Evolutionary conservation across 2,329 filamentous ascomycete genomes (phyloP), one percentile per base, ranked within the genome.

Genomic region (Pezicula carpinea): DNA sequence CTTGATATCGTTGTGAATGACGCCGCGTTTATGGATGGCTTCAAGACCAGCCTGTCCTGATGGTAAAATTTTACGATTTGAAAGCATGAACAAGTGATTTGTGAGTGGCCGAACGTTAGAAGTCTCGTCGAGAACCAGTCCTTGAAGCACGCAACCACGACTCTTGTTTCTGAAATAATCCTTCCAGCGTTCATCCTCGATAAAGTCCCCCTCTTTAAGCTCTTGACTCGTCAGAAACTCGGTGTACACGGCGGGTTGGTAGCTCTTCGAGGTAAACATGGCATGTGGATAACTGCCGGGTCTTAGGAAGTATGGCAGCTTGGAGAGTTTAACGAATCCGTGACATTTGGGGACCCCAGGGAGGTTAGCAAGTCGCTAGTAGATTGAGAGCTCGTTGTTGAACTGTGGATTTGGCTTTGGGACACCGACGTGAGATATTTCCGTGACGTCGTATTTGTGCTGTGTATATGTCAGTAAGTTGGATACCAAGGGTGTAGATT

Each of bases 31-130:
- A 26, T 47, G 36, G 31, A 47, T n/a, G 42, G 44, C 44, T 47
- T 47, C 39, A 42, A 47, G 44, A 26, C 44, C 44, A 40, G 41
- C 44, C 40, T 39, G 44, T 33, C 44, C 36, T 42, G 44, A 47
- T 47, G 21, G 36, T 40, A 36, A 23, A 18, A 42, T 47, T 31
- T 42, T 18, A 19, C 10, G 44, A 31, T 47, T 47, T 26, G 39
- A 34, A 23, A 36, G 29, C n/a, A n/a, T n/a, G n/a, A n/a, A n/a
- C 41, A 42, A 36, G 36, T 42, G 17, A 31, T 26, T 39, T 26
- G 29, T 3, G 39, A 47, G 39, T 35, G 39, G 44, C 36, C 38
- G 23, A 31, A 38, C 44, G 29, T 8, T 32, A 23, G 33, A 18
- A 44, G 36, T 44, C 32, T 44, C 42, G 21, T 44, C 42, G 42